Conservation (phyloP, 1,284 basidiomycete species). For the Cryptococcus sp. region DNA sequence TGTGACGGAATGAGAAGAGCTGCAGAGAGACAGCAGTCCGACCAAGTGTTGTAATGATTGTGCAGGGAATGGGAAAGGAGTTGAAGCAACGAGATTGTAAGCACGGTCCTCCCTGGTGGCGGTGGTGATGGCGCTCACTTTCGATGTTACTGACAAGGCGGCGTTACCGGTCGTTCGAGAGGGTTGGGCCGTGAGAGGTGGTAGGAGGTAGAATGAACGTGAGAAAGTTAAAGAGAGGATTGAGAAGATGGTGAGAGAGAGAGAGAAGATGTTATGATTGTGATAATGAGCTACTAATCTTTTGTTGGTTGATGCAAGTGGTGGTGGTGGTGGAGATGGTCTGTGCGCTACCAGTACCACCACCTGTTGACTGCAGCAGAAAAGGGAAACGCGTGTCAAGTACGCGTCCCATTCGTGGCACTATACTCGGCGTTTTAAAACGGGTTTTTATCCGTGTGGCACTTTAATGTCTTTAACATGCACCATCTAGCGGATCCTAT, state of each 20-base stretch:
- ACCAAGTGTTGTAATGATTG: neutral
- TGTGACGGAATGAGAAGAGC: neutral
- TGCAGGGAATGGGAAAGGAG: neutral
- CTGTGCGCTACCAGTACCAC: too few relatives aligned
- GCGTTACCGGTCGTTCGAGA: slow-evolving; percentile 1
- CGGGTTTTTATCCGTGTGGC: neutral
- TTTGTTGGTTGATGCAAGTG: too few relatives aligned
- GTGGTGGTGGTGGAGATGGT: too few relatives aligned
- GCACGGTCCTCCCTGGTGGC: neutral
- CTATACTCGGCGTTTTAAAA: neutral
- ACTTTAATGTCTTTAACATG: neutral
- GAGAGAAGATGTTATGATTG: neutral
- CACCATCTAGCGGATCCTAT: neutral
- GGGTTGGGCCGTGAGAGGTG: neutral
- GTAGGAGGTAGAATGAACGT: neutral
- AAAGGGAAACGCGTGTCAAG: neutral
- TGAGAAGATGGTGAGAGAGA: neutral
- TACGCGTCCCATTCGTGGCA: neutral
- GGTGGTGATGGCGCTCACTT: too few relatives aligned
- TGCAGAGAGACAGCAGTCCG: neutral
- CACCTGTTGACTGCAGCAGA: neutral
- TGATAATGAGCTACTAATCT: neutral
- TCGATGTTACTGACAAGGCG: neutral
- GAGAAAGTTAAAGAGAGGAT: neutral
- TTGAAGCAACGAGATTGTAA: neutral